phyloP scores from a whole-genome alignment of 75 land plant species.

The Sequoia sempervirens region DNA sequence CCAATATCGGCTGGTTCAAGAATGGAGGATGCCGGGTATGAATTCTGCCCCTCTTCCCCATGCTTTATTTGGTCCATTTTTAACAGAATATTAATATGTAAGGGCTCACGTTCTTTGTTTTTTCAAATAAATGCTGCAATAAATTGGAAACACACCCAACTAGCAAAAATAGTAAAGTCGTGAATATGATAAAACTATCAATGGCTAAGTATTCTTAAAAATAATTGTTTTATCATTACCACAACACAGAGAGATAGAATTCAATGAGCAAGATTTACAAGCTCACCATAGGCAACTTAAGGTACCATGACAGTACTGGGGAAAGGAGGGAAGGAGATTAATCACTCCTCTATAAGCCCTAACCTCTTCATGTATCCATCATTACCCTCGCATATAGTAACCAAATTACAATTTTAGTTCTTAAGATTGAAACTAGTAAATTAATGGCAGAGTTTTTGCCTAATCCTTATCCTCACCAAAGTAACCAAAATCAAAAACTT shows the following conservation, averaged over 20 bases:
- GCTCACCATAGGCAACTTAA: not conserved
- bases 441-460: not conserved
- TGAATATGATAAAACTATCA: too few species aligned
- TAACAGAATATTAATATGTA: not conserved
- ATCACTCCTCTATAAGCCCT: not conserved
- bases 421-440: not conserved
- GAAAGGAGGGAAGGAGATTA: not conserved
- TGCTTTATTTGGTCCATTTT: not conserved
- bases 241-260: not conserved
- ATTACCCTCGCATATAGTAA: not conserved
- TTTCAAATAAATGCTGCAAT: not conserved
- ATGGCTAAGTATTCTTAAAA: too few species aligned
- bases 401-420: not conserved
- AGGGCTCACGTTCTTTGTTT: not conserved
- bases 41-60: not conserved
- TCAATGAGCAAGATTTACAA: not conserved
- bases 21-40: constrained; percentile 2
- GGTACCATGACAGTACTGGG: not conserved
- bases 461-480: not conserved
- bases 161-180: not conserved
- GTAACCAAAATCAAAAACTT: not conserved
- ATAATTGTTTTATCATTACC: not conserved
- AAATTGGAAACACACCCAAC: not conserved
- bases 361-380: not conserved
- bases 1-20: constrained; percentile 8